Evolutionary conservation across 2,329 filamentous ascomycete genomes (phyloP), one percentile per base, ranked within the genome.

Genomic region (Akanthomyces lecanii): DNA sequence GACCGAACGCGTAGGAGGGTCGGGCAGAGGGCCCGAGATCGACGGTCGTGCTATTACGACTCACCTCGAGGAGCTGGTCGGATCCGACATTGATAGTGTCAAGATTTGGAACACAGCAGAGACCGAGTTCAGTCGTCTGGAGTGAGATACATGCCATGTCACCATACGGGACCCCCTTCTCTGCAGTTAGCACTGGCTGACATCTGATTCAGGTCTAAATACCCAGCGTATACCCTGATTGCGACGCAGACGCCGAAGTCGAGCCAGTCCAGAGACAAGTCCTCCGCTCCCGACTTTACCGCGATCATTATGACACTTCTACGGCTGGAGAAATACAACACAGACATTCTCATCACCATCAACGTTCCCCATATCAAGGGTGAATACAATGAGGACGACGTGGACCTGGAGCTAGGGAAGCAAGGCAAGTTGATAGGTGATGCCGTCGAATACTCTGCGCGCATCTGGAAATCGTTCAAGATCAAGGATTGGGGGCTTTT

Each of bases 351-450:
- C 53, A 86, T 97, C 66, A 90, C 90, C 47, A 85, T 97, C 71
- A 97, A 97, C 75, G 90, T 96, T 54, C 94, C 93, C 33, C 89
- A 95, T 72, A 88, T 92, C 68, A 82, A 85, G 68, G 88, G 88
- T 66, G 85, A 90, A 73, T 92, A 92, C 72, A 81, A 87, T 69
- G 85, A 87, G 74, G 87, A 89, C 10, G 87, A 91, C 38, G 85
- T 94, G 18, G 85, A 91, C 71, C 76, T 88, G 62, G 82, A 86
- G 71, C 75, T 86, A 63, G 87, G 87, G 18, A 87, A 84, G 72
- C 82, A 84, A 70, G 89, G 88, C 4, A 82, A 85, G 74, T 77
- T 90, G 66, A 87, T 91, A 69, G 88, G 87, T 58, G 82, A 88
- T 69, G 84, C 83, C 6, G 83, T 89, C 44, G 89, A 91, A 72